phyloP scores from a whole-genome alignment of 1,139 yeast genomes.

The Diutina sp. region DNA sequence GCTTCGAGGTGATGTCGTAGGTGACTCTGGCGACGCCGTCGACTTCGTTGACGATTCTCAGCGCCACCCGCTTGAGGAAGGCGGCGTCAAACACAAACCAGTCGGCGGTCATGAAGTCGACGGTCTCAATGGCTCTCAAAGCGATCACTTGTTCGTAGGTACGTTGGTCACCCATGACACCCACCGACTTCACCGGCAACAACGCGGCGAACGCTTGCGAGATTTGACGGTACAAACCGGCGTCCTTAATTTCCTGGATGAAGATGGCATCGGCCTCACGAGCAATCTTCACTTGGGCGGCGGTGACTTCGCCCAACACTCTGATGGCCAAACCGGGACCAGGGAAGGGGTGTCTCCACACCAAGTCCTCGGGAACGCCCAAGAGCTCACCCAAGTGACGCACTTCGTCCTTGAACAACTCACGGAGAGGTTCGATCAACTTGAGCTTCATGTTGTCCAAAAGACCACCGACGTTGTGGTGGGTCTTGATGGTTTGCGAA shows the following conservation, averaged over 20 bases:
- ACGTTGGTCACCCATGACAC: slow-evolving; percentile 99
- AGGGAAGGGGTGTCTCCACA: slow-evolving; percentile 99
- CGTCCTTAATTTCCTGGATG: slow-evolving; percentile 88
- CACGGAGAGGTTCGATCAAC: slow-evolving; percentile 96
- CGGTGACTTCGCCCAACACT: slow-evolving; percentile 92
- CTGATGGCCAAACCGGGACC: slow-evolving; percentile 99
- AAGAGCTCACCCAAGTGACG: slow-evolving; percentile 88
- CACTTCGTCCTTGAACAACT: slow-evolving; percentile 96
- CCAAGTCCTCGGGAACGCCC: slow-evolving; percentile 93
- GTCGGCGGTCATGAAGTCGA: slow-evolving; percentile 99
- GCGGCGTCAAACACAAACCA: slow-evolving; percentile 93
- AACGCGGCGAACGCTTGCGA: slow-evolving; percentile 97
- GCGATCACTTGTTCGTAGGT: slow-evolving; percentile 99
- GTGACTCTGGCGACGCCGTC: slow-evolving; percentile 98
- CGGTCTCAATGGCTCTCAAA: slow-evolving; percentile 92
- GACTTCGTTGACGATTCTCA: slow-evolving; percentile 96
- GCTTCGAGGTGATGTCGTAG: slow-evolving; percentile 96
- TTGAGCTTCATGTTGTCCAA: slow-evolving; percentile 96
- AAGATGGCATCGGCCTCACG: slow-evolving; percentile 94
- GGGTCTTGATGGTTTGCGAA: slow-evolving; percentile 97
- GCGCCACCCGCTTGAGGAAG: slow-evolving; percentile 85
- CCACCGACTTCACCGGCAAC: slow-evolving; percentile 95
- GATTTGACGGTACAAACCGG: slow-evolving; percentile 85
- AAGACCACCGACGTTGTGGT: slow-evolving; percentile 97
- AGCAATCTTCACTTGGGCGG: slow-evolving; percentile 86